A percentile compares a stretch with the other conserved stretches of the same genome.
phyloP scores from a whole-genome alignment of 768 basidiomycete genomes.

The Sarcodon aspratus region DNA sequence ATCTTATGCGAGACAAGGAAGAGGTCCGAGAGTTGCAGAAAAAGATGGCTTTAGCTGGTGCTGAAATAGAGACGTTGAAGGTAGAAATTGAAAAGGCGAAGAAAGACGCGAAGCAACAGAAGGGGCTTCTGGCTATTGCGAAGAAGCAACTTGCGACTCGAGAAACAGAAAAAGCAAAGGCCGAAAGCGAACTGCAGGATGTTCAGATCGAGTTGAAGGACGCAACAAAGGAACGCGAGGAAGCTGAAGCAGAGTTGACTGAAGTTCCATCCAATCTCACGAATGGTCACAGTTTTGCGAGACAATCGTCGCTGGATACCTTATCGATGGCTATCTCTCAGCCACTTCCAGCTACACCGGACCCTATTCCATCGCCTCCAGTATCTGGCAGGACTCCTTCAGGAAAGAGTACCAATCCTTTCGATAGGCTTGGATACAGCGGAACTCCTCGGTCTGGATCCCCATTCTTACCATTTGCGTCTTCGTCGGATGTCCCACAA shows the following conservation, averaged over 20 bases:
- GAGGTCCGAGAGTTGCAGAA: slow-evolving; percentile 80
- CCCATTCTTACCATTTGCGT: slow-evolving; percentile 44
- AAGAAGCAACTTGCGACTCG: slow-evolving; percentile 86
- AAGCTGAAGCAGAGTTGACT: slow-evolving; percentile 38
- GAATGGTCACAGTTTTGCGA: slow-evolving; percentile 12
- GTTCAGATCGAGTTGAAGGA: slow-evolving; percentile 41
- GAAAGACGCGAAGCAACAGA: slow-evolving; percentile 95
- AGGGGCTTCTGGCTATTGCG: slow-evolving; percentile 87
- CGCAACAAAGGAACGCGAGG: slow-evolving; percentile 43
- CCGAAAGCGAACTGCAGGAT: slow-evolving; percentile 63
- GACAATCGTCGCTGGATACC: slow-evolving; percentile 23
- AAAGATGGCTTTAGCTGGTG: slow-evolving; percentile 70
- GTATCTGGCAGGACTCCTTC: slow-evolving; percentile 37
- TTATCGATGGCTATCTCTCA: slow-evolving; percentile 55
- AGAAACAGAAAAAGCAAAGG: slow-evolving; percentile 64
- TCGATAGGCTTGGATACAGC: slow-evolving; percentile 56
- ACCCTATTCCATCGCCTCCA: slow-evolving; percentile 20
- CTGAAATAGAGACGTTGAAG: slow-evolving; percentile 61
- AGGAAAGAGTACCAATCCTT: slow-evolving; percentile 84
- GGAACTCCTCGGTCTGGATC: slow-evolving; percentile 40
- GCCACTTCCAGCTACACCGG: slow-evolving; percentile 63
- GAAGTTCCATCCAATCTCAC: slow-evolving; percentile 10
- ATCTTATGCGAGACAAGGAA: slow-evolving; percentile 86
- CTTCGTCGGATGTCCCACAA: slow-evolving; percentile 13
- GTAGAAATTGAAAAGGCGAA: slow-evolving; percentile 74